These are phyloP conservation scores for Castanopsis chinensis DNA, from an alignment of 306 rosid species.

Conservation along the genomic window DNA sequence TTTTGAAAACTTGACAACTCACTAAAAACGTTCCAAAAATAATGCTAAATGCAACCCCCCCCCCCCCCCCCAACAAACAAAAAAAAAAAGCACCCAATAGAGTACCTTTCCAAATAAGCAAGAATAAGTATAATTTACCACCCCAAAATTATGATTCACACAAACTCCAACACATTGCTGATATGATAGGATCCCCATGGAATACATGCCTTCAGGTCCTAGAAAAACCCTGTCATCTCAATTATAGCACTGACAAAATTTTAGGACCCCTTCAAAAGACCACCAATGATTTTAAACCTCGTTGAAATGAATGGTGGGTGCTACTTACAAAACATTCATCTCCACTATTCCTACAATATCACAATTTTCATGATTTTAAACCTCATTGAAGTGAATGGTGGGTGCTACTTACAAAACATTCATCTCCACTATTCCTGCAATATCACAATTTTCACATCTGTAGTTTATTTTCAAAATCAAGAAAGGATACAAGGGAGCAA, in stretches of 20 bases:
- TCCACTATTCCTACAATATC: neutral
- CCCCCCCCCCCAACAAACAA: too few species aligned
- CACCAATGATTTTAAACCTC: neutral
- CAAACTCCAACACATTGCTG: neutral
- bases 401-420: neutral
- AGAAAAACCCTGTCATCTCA: neutral
- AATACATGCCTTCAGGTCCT: neutral
- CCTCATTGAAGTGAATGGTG: neutral
- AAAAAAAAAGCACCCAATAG: too few species aligned
- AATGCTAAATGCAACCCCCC: too few species aligned
- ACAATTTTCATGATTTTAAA: neutral
- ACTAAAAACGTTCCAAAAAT: too few species aligned
- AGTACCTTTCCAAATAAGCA: too few species aligned
- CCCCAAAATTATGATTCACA: too few species aligned
- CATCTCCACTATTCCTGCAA: neutral
- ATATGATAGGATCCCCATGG: neutral
- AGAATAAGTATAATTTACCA: too few species aligned
- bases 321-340: neutral
- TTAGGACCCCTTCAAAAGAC: neutral
- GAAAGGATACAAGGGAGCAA: neutral
- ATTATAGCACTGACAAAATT: neutral
- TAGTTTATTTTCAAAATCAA: neutral
- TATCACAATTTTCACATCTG: neutral
- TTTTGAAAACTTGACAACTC: too few species aligned
- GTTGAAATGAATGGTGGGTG: neutral